phyloP scores from a whole-genome alignment of 371 early-diverging fungal genomes.

The Mucor velutinosus region DNA sequence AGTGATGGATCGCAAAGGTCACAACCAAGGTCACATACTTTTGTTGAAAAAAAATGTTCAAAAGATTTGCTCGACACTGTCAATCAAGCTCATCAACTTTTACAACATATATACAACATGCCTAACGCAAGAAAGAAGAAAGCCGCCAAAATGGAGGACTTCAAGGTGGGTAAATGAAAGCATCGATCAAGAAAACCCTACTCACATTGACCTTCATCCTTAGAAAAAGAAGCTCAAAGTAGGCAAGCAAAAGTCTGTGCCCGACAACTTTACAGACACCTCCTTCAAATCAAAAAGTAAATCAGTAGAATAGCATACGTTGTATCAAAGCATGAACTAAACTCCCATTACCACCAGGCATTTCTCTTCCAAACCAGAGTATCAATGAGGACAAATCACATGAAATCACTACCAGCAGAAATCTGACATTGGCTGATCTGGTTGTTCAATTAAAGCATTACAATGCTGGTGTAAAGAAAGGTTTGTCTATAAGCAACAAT shows the following conservation, averaged over 20 bases:
- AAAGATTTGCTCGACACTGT: neutral
- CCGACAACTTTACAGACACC: constrained; percentile 82
- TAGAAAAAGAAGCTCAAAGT: constrained; percentile 92
- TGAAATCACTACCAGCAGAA: constrained; percentile 70
- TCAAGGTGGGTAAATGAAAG: constrained; percentile 51
- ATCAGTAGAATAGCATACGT: neutral
- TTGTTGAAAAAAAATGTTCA: neutral
- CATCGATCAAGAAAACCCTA: neutral
- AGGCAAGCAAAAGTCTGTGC: constrained; percentile 82
- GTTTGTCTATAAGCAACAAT: constrained; percentile 23
- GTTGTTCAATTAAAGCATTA: constrained; percentile 79
- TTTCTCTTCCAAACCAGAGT: constrained; percentile 76
- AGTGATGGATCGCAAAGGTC: neutral
- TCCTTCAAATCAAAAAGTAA: constrained; percentile 83
- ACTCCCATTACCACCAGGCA: constrained; percentile 49
- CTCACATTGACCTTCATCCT: neutral
- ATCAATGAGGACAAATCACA: constrained; percentile 75
- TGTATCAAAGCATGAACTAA: neutral
- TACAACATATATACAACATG: constrained; percentile 40
- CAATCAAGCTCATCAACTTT: neutral
- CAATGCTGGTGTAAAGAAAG: constrained; percentile 74
- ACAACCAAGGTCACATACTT: neutral
- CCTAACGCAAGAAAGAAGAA: constrained; percentile 77
- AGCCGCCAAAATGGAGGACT: constrained; percentile 80
- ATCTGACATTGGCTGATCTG: constrained; percentile 73